phyloP scores from a whole-genome alignment of 768 basidiomycete species.

The Tricholoma terreum region DNA sequence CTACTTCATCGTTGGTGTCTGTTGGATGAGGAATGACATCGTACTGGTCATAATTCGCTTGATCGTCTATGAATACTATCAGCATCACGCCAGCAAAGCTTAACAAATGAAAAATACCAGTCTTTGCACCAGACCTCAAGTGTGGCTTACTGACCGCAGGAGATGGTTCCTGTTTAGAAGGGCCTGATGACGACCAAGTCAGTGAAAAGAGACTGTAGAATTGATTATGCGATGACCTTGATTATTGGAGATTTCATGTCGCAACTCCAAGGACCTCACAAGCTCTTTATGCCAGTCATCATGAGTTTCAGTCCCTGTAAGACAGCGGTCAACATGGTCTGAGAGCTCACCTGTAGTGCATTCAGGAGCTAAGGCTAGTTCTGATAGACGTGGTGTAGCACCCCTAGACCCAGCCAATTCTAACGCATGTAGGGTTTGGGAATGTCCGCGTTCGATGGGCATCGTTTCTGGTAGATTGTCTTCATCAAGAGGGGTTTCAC shows the following conservation, averaged over 20 bases:
- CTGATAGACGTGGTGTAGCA: too few species aligned
- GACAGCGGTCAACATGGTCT: background rate
- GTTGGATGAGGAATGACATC: background rate
- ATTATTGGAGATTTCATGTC: background rate
- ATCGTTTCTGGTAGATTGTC: background rate
- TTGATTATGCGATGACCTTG: background rate
- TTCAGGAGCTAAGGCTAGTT: background rate
- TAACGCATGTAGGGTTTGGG: background rate
- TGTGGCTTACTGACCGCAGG: background rate
- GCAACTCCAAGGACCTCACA: background rate
- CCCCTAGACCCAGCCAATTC: background rate
- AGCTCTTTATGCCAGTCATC: background rate
- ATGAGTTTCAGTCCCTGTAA: background rate
- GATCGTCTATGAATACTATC: background rate
- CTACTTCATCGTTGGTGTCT: slow-evolving; percentile 9
- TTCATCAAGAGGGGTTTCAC: background rate
- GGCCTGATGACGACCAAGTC: background rate
- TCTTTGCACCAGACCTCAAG: background rate
- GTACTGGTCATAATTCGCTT: background rate
- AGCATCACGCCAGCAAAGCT: background rate
- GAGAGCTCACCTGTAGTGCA: background rate
- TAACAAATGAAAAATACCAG: background rate
- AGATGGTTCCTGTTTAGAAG: background rate
- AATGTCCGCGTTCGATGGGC: background rate
- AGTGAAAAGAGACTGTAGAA: background rate